Conservation (phyloP, 306 rosid species). For the Glycine soja region DNA sequence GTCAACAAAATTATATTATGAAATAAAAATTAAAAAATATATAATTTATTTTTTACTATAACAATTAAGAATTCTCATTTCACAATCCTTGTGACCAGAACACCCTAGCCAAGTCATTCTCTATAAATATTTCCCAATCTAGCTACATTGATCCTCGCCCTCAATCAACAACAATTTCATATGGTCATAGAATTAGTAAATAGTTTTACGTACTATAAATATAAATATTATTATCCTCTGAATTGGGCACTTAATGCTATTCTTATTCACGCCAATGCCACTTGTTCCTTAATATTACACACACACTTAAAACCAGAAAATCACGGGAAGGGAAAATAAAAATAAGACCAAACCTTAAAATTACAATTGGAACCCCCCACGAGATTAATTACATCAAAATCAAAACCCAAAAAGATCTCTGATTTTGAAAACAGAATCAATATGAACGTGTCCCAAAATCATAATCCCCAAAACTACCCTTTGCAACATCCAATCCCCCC, state of each 20-base stretch:
- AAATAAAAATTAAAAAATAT: slow-evolving; percentile 25
- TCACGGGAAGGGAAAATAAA: slow-evolving; percentile 7
- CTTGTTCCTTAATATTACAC: slow-evolving; percentile 9
- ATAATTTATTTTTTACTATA: not conserved
- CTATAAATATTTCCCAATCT: slow-evolving; percentile 42
- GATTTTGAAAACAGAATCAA: slow-evolving; percentile 28
- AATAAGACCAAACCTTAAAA: not conserved
- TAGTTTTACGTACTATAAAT: slow-evolving; percentile 2
- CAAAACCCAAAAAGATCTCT: slow-evolving; percentile 45
- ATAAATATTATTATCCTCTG: not conserved
- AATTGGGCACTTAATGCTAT: slow-evolving; percentile 14
- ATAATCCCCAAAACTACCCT: slow-evolving; percentile 50
- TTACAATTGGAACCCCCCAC: slow-evolving; percentile 18
- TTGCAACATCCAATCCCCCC: slow-evolving; percentile 33
- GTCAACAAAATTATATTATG: slow-evolving; percentile 35
- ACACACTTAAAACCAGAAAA: slow-evolving; percentile 31
- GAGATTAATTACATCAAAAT: slow-evolving; percentile 38
- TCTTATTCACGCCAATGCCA: slow-evolving; percentile 38
- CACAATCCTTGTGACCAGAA: not conserved
- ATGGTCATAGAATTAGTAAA: slow-evolving; percentile 13
- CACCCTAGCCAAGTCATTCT: slow-evolving; percentile 35
- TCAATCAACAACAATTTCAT: too few relatives aligned
- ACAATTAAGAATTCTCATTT: slow-evolving; percentile 31
- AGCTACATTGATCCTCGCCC: slow-evolving; percentile 34
- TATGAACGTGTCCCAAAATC: slow-evolving; percentile 21